Conservation (phyloP, 345 rosid genomes). For the Luvunga scandens region DNA sequence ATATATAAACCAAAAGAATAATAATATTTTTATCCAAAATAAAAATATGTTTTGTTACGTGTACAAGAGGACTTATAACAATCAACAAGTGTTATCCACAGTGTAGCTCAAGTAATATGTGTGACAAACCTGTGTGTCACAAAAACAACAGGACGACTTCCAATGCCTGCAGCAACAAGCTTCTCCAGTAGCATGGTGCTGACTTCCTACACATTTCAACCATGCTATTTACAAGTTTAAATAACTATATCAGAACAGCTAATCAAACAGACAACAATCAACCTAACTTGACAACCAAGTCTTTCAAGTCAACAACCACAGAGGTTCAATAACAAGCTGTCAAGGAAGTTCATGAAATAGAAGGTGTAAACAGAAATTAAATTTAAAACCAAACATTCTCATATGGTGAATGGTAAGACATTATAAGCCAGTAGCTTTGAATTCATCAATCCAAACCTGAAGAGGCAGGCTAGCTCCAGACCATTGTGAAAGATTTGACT, state of each 20-base stretch:
- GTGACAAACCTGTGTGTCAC: conserved; percentile 85
- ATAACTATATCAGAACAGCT: not conserved
- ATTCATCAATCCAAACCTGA: conserved; percentile 51
- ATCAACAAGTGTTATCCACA: not conserved
- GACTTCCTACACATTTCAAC: conserved; percentile 66
- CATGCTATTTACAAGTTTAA: not conserved
- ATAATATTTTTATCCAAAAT: not conserved
- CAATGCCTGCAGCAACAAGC: conserved; percentile 91
- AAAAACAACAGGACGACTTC: conserved; percentile 91
- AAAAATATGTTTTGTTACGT: no score
- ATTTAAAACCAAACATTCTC: not conserved
- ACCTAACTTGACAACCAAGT: not conserved
- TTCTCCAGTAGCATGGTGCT: conserved; percentile 74
- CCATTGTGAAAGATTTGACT: conserved; percentile 94
- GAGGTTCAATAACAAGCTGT: not conserved
- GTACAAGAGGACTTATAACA: not conserved
- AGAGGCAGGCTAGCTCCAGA: conserved; percentile 96
- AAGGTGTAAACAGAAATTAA: not conserved
- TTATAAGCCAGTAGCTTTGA: not conserved
- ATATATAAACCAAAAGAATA: not conserved
- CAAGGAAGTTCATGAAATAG: not conserved
- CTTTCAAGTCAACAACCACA: not conserved
- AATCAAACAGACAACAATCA: not conserved
- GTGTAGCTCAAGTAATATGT: not conserved
- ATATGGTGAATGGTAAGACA: not conserved